These are phyloP conservation scores for Globisporangium middletonii DNA, from an alignment of 352 stramenopile genomes.

Conservation along the genomic window DNA sequence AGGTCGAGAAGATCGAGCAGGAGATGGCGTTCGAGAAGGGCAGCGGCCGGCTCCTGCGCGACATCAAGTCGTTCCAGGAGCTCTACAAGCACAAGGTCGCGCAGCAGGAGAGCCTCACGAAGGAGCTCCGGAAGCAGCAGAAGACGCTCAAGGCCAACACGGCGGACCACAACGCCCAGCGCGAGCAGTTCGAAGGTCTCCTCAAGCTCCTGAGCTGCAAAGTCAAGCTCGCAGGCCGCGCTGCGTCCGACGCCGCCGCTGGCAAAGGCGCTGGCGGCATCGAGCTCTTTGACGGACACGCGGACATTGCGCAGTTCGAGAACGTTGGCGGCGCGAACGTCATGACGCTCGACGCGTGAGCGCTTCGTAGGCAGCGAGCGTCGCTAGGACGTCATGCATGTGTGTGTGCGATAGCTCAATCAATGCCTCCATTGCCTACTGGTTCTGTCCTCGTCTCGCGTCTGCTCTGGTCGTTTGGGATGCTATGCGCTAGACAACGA, in stretches of 20 bases:
- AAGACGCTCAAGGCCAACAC: conserved; percentile 84
- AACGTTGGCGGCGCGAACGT: conserved; percentile 74
- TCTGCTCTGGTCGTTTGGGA: neutral
- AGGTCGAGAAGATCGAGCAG: conserved; percentile 78
- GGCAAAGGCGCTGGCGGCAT: conserved; percentile 14
- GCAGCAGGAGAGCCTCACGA: conserved; percentile 87
- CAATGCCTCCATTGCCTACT: neutral
- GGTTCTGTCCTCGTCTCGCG: neutral
- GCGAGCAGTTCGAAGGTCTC: conserved; percentile 82
- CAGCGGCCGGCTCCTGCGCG: conserved; percentile 59
- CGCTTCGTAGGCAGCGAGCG: too few species aligned
- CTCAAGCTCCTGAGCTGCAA: conserved; percentile 80
- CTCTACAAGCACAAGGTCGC: conserved; percentile 90
- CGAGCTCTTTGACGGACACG: conserved; percentile 55
- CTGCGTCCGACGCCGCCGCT: conserved; percentile 9
- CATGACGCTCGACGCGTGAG: conserved; percentile 72
- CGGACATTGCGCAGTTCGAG: conserved; percentile 73
- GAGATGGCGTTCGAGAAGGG: conserved; percentile 87
- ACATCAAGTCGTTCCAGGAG: conserved; percentile 87
- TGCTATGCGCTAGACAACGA: conserved; percentile 8
- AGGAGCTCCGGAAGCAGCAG: conserved; percentile 89
- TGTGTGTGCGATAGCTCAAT: neutral
- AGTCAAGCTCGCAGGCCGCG: conserved; percentile 37
- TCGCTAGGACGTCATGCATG: neutral
- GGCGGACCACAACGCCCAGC: conserved; percentile 67